Base-by-base conservation (phyloP, 2,329 filamentous ascomycete species). In the Akanthomyces muscarius region DNA sequence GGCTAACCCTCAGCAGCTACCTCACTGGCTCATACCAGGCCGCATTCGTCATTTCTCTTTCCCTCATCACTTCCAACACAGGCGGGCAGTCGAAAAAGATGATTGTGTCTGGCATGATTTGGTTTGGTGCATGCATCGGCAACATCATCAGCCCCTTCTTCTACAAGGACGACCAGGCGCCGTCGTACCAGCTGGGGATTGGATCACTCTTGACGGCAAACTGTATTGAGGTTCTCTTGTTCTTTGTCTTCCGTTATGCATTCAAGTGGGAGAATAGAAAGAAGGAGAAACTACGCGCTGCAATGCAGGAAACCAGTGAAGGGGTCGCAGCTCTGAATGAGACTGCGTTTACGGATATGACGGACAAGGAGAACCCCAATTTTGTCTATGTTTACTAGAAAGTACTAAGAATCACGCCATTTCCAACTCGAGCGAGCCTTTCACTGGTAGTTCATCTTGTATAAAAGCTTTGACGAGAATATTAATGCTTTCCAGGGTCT, bases 61-160 rank as follows among this genome's bases (percentile, higher is more conserved):
- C 77, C 1, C 75, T 83, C 63, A 78, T 78, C 48, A 81, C 80
- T 0, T 79, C 79, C 44, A 83, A 84, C 66, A 79, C 78, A 0
- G 79, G 76, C 1, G 84, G 84, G 0, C 83, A 86, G 65, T 86
- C 84, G 1, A 87, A 87, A 70, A 86, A 88, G 69, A 84, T 87
- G 52, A 81, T 87, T 30, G 85, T 84, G n/a, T 86, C 85, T 25
- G 84, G 82, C 1, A 80, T 85, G 63, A 76, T 86, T 2, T 87
- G 85, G 73, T 75, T 87, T 11, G 84, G 83, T 0, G 83, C 83
- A 62, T 86, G 84, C 67, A 78, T 82, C 1, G 85, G 85, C 5
- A 87, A 88, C 68, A 85, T 88, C 48, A 80, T 79, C 4, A 82
- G 85, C 0, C 86, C 86, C 0, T 87, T 87, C 71, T 87, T 88